Evolutionary conservation across 1,284 basidiomycete species (phyloP).

Genomic region (Leccinum pallidistipes): DNA sequence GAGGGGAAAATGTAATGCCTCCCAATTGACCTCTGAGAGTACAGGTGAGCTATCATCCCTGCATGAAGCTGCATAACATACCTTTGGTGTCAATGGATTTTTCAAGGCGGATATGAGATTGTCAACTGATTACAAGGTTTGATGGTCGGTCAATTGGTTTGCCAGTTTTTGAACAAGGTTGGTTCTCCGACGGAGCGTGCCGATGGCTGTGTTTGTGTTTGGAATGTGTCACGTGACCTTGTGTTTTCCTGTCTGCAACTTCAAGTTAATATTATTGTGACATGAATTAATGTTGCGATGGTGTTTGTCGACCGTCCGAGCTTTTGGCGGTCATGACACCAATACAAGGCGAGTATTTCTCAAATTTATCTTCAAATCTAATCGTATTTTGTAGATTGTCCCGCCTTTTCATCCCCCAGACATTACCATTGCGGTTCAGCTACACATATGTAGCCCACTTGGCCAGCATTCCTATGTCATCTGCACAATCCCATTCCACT

Average conservation of each 20-base stretch:
- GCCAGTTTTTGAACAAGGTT: conserved; percentile 34
- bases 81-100: conserved; percentile 83
- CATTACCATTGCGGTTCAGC: background rate
- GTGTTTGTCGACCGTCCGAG: conserved; percentile 25
- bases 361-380: background rate
- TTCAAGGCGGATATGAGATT: conserved; percentile 64
- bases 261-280: conserved; percentile 30
- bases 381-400: conserved; percentile 9
- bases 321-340: conserved; percentile 18
- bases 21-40: conserved; percentile 78
- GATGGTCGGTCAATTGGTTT: conserved; percentile 11
- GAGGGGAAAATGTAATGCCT: conserved; percentile 57
- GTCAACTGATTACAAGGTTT: conserved; percentile 27
- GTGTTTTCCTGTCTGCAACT: background rate
- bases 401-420: background rate
- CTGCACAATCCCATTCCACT: background rate
- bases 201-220: conserved; percentile 8
- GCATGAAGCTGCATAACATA: conserved; percentile 24
- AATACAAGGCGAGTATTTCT: conserved; percentile 7
- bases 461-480: background rate
- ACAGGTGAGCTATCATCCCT: conserved; percentile 13
- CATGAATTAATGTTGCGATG: conserved; percentile 57
- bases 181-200: conserved; percentile 21
- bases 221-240: background rate
- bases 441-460: background rate